phyloP scores from a whole-genome alignment of 2,329 filamentous ascomycete species.

The Aspergillus sp. region DNA sequence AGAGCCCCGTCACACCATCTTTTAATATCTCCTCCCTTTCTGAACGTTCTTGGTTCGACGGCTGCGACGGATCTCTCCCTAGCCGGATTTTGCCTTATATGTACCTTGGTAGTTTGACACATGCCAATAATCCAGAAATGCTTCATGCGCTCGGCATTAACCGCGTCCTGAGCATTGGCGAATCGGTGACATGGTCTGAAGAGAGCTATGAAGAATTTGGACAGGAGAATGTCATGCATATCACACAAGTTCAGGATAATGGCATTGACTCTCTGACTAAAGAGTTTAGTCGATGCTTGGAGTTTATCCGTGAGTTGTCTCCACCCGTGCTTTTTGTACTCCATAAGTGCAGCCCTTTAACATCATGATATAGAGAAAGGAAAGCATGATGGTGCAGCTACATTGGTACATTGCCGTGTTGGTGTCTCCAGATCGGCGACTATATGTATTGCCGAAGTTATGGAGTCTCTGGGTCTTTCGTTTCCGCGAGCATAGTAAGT shows the following conservation, averaged over 20 bases:
- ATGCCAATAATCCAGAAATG: slow-evolving; percentile 88
- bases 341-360: background rate
- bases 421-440: slow-evolving; percentile 93
- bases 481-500: slow-evolving; percentile 80
- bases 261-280: slow-evolving; percentile 85
- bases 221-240: slow-evolving; percentile 64
- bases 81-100: slow-evolving; percentile 86
- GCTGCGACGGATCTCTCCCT: slow-evolving; percentile 82
- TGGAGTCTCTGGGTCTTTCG: slow-evolving; percentile 70
- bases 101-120: slow-evolving; percentile 87
- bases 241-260: slow-evolving; percentile 89
- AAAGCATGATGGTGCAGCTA: slow-evolving; percentile 67
- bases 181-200: slow-evolving; percentile 72
- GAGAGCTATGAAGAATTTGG: slow-evolving; percentile 66
- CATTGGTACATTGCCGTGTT: slow-evolving; percentile 90
- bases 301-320: slow-evolving; percentile 72
- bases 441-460: slow-evolving; percentile 98
- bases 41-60: slow-evolving; percentile 70
- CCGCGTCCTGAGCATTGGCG: slow-evolving; percentile 85
- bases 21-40: slow-evolving; percentile 19
- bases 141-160: slow-evolving; percentile 71
- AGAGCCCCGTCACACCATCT: slow-evolving; percentile 26
- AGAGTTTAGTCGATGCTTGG: slow-evolving; percentile 76
- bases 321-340: background rate
- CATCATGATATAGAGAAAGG: slow-evolving; percentile 57